Evolutionary conservation across 345 rosid genomes (phyloP).

Genomic region (Dipteronia dyeriana): DNA sequence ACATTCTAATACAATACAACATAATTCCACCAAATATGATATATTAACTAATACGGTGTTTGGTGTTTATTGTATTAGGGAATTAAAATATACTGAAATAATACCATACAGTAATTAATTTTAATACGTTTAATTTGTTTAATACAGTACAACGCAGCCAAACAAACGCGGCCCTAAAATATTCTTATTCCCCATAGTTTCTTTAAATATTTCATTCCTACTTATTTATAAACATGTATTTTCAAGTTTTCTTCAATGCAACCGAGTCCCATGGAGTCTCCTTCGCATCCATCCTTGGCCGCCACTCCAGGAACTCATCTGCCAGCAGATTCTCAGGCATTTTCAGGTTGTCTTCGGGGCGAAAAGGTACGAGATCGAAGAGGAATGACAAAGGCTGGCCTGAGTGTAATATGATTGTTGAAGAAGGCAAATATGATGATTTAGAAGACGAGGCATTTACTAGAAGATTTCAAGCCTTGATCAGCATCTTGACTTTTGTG

Average conservation of each 20-base stretch:
- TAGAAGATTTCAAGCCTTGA: slow-evolving; percentile 57
- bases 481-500: slow-evolving; percentile 54
- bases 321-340: slow-evolving; percentile 84
- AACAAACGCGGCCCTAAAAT: too few species aligned
- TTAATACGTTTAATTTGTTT: too few species aligned
- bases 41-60: too few species aligned
- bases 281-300: slow-evolving; percentile 83
- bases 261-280: slow-evolving; percentile 80
- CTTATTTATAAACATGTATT: too few species aligned
- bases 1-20: too few species aligned
- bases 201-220: too few species aligned
- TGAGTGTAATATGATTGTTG: slow-evolving; percentile 65
- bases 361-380: slow-evolving; percentile 47
- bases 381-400: slow-evolving; percentile 86
- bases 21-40: too few species aligned
- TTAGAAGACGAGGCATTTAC: slow-evolving; percentile 52
- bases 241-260: slow-evolving; percentile 75
- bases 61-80: too few species aligned
- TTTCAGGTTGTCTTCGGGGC: slow-evolving; percentile 69
- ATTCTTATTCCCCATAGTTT: too few species aligned
- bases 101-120: too few species aligned
- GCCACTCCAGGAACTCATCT: slow-evolving; percentile 84
- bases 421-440: slow-evolving; percentile 76
- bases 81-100: too few species aligned
- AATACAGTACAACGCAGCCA: too few species aligned